phyloP scores from a whole-genome alignment of 2,329 filamentous ascomycete species.

The Rhinocladiella similis region DNA sequence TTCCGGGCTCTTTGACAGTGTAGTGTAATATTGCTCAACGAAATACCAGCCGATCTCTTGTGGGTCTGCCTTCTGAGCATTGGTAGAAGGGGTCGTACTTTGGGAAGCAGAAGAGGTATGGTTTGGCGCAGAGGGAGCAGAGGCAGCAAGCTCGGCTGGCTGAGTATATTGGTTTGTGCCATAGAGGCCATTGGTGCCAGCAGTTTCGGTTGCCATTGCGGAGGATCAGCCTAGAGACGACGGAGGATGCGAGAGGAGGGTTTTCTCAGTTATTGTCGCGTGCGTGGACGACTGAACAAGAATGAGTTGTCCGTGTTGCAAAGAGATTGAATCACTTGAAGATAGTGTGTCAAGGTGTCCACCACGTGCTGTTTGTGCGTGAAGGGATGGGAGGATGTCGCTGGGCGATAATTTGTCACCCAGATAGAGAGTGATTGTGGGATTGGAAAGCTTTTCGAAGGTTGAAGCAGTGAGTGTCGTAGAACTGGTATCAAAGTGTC shows the following conservation, averaged over 20 bases:
- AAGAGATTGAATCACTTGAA: neutral
- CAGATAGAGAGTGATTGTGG: neutral
- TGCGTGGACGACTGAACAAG: neutral
- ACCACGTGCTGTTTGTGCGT: constrained; percentile 7
- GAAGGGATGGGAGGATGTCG: constrained; percentile 1
- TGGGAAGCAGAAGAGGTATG: constrained; percentile 28
- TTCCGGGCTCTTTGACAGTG: constrained; percentile 88
- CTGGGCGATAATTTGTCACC: constrained; percentile 13
- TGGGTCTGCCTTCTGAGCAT: constrained; percentile 47
- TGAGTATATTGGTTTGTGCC: constrained; percentile 26
- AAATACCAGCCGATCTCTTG: constrained; percentile 99
- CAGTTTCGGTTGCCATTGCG: constrained; percentile 28
- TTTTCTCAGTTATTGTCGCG: neutral
- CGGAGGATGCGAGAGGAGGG: neutral
- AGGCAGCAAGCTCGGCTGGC: constrained; percentile 30
- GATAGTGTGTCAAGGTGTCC: neutral
- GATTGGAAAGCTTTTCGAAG: neutral
- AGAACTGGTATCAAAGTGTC: neutral
- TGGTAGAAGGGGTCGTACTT: constrained; percentile 25
- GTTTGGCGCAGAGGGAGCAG: constrained; percentile 25
- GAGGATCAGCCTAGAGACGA: constrained; percentile 4
- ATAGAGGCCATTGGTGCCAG: constrained; percentile 29
- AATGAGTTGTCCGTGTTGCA: neutral
- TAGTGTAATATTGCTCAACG: constrained; percentile 99
- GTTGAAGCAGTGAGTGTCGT: neutral